Conservation (phyloP, 305 asterid genomes). For the Ilex paraguariensis region DNA sequence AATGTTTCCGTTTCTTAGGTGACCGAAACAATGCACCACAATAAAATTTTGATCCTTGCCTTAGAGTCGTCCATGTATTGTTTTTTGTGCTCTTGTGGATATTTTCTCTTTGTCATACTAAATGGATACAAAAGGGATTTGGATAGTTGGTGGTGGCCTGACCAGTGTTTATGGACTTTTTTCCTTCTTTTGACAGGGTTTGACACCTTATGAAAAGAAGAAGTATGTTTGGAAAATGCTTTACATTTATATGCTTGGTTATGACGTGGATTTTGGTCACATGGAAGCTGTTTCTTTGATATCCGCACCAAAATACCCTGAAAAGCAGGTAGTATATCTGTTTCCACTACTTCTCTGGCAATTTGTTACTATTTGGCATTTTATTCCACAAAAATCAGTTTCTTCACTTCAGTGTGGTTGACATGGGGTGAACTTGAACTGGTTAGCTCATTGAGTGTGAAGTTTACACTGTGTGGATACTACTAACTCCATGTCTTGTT, state of each 20-base stretch:
- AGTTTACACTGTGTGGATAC: not conserved
- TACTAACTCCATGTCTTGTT: not conserved
- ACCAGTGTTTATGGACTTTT: constrained; percentile 9
- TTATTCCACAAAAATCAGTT: not conserved
- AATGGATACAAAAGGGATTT: constrained; percentile 6
- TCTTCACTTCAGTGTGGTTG: not conserved
- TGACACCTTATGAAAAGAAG: constrained; percentile 94
- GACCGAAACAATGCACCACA: too few relatives aligned
- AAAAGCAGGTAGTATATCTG: constrained; percentile 72
- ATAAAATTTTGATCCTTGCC: too few relatives aligned
- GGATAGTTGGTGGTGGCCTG: constrained; percentile 7
- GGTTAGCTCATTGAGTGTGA: not conserved
- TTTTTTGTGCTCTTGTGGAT: not conserved
- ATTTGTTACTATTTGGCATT: not conserved
- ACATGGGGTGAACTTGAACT: not conserved
- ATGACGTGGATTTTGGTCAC: constrained; percentile 99
- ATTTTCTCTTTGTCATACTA: not conserved
- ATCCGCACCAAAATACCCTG: constrained; percentile 99
- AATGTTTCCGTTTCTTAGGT: too few relatives aligned
- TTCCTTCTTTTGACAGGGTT: constrained; percentile 53
- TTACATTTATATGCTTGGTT: constrained; percentile 96
- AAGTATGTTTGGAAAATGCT: constrained; percentile 99
- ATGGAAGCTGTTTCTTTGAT: constrained; percentile 99
- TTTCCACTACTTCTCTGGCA: constrained; percentile 4
- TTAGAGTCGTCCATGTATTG: too few relatives aligned